Evolutionary conservation across 2,329 filamentous ascomycete species (phyloP).

Genomic region (Chrysoporthe austroafricana): DNA sequence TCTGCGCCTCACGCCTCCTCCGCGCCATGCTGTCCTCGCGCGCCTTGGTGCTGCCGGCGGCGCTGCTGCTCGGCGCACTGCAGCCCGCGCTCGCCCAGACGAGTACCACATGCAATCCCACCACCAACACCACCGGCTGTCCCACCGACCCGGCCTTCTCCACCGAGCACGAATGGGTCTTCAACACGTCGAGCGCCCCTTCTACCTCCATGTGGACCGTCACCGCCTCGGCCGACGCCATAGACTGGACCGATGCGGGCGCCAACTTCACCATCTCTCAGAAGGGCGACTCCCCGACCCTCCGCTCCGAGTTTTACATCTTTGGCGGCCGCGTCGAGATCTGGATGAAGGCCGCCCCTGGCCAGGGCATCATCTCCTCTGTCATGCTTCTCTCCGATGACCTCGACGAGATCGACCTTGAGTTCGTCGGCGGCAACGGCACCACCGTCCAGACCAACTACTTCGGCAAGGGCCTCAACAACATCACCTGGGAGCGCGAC

Average conservation of each 20-base stretch:
- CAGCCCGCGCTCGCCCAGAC: conserved; percentile 69
- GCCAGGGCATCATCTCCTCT: conserved; percentile 77
- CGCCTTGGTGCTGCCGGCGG: conserved; percentile 37
- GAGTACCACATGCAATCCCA: conserved; percentile 76
- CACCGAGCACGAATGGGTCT: conserved; percentile 63
- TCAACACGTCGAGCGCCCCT: conserved; percentile 59
- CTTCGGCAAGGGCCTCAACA: conserved; percentile 73
- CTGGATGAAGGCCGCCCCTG: conserved; percentile 74
- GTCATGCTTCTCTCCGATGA: conserved; percentile 85
- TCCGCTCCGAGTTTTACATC: conserved; percentile 81
- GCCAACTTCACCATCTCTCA: conserved; percentile 73
- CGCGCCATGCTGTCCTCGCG: conserved; percentile 34
- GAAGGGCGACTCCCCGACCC: conserved; percentile 76
- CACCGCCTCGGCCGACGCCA: conserved; percentile 66
- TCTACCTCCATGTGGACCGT: conserved; percentile 68
- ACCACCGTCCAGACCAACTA: conserved; percentile 73
- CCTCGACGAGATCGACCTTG: conserved; percentile 87
- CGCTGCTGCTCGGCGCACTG: conserved; percentile 48
- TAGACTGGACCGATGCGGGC: conserved; percentile 66
- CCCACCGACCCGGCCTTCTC: conserved; percentile 73
- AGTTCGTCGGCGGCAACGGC: conserved; percentile 72
- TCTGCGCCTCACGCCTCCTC: not conserved
- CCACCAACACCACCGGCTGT: conserved; percentile 64
- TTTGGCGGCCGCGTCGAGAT: conserved; percentile 84
- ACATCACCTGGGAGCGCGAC: conserved; percentile 66